Evolutionary conservation across 805 yeast genomes (phyloP).

Genomic region (Candida ulmi): DNA sequence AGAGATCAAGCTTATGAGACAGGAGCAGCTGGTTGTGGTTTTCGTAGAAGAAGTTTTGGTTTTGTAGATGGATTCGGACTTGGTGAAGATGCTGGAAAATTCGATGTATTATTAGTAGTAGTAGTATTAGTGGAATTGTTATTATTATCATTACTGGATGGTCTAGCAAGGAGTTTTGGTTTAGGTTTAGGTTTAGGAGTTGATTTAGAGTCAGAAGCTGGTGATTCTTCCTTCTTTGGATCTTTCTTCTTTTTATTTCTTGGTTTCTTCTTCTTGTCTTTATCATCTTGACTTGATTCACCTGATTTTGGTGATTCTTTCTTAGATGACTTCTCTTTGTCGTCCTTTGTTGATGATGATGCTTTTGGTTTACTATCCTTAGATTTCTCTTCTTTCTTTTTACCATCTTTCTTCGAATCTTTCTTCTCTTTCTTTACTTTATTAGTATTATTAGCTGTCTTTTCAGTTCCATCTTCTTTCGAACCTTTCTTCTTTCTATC

Average conservation of each 20-base stretch:
- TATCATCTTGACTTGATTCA: slow-evolving; percentile 3
- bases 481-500: slow-evolving; percentile 2
- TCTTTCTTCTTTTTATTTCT: not conserved
- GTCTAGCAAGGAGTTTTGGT: not conserved
- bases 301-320: slow-evolving; percentile 6
- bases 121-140: too few relatives aligned
- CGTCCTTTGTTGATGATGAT: slow-evolving; percentile 1
- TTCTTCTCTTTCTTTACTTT: slow-evolving; percentile 6
- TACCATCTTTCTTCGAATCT: slow-evolving; percentile 4
- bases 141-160: too few relatives aligned
- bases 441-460: slow-evolving; percentile 1
- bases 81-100: not conserved
- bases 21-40: not conserved
- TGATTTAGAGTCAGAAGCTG: not conserved
- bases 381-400: slow-evolving; percentile 4
- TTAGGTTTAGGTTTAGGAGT: not conserved
- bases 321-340: slow-evolving; percentile 1
- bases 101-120: too few relatives aligned
- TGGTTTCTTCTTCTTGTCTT: slow-evolving; percentile 2
- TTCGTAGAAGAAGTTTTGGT: slow-evolving; percentile 3
- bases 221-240: not conserved
- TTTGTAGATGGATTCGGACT: not conserved
- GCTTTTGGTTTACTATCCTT: slow-evolving; percentile 1
- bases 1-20: too few relatives aligned
- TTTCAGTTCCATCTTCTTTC: not conserved